These are phyloP conservation scores for Aspergillus terreus DNA, from an alignment of 2,329 filamentous ascomycete species.

Conservation along the genomic window DNA sequence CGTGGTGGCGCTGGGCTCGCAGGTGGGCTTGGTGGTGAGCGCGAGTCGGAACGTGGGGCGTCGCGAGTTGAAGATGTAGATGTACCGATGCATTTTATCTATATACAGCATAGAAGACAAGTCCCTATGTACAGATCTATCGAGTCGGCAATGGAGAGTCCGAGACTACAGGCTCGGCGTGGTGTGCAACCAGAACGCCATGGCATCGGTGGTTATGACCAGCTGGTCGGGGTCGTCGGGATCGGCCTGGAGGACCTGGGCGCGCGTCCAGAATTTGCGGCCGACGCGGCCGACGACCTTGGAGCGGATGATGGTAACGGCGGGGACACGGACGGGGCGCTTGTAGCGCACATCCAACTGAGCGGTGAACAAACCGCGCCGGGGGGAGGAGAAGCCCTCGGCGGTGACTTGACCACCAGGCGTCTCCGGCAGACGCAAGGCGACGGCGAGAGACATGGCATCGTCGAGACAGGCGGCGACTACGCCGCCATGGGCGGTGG, in stretches of 20 bases:
- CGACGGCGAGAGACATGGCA: conserved; percentile 39
- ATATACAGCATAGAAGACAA: conserved; percentile 1
- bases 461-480: conserved; percentile 42
- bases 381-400: conserved; percentile 16
- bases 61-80: conserved; percentile 30
- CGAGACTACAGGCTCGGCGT: conserved; percentile 9
- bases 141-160: background rate
- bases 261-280: conserved; percentile 40
- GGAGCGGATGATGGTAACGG: conserved; percentile 32
- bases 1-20: conserved; percentile 64
- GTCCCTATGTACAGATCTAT: conserved; percentile 3
- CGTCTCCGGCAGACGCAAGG: conserved; percentile 11
- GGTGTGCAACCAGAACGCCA: conserved; percentile 39
- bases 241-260: conserved; percentile 37
- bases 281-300: conserved; percentile 35
- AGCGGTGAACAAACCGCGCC: conserved; percentile 34
- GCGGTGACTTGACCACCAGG: conserved; percentile 6
- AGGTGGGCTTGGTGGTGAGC: conserved; percentile 62
- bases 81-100: background rate
- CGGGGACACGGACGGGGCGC: conserved; percentile 34
- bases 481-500: conserved; percentile 39
- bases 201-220: conserved; percentile 36
- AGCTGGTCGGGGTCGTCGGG: conserved; percentile 28
- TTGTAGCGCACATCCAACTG: conserved; percentile 41
- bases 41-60: conserved; percentile 60